phyloP scores from a whole-genome alignment of 1,139 yeast genomes.

The Taiozyma sp. region DNA sequence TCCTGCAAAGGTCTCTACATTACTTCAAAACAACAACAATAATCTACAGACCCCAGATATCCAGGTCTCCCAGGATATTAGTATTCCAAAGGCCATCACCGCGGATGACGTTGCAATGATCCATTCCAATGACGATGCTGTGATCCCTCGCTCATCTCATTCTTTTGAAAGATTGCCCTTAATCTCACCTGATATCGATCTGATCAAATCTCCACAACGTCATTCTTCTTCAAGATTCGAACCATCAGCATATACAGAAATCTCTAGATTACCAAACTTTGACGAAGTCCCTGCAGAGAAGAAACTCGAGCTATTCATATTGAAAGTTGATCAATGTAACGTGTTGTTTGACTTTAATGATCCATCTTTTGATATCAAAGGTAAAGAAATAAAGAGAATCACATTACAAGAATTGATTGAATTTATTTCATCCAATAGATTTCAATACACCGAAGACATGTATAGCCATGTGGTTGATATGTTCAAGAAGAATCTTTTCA shows the following conservation, averaged over 20 bases:
- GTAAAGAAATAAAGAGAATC: conserved; percentile 84
- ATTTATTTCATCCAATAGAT: conserved; percentile 74
- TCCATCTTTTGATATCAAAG: conserved; percentile 86
- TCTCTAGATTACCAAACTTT: conserved; percentile 78
- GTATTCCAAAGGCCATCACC: conserved; percentile 10
- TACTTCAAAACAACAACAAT: background rate
- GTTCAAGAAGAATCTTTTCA: conserved; percentile 83
- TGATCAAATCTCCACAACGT: conserved; percentile 76
- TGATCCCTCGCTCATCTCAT: conserved; percentile 38
- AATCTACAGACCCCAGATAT: background rate
- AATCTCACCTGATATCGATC: conserved; percentile 46
- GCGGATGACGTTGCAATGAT: conserved; percentile 9
- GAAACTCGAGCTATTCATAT: conserved; percentile 74
- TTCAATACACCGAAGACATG: conserved; percentile 87
- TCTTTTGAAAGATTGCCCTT: conserved; percentile 40
- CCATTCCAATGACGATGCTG: conserved; percentile 2
- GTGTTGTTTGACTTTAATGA: conserved; percentile 91
- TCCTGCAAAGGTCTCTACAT: background rate
- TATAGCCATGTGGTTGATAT: conserved; percentile 82
- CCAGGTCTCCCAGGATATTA: conserved; percentile 2
- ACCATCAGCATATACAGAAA: conserved; percentile 67
- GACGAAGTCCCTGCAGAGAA: conserved; percentile 89
- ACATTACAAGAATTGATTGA: conserved; percentile 87
- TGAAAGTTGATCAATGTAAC: conserved; percentile 91
- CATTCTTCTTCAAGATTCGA: conserved; percentile 94